Base-by-base conservation (phyloP, 1,139 yeast species). In the Hemisphaericaspora xylanilytica region DNA sequence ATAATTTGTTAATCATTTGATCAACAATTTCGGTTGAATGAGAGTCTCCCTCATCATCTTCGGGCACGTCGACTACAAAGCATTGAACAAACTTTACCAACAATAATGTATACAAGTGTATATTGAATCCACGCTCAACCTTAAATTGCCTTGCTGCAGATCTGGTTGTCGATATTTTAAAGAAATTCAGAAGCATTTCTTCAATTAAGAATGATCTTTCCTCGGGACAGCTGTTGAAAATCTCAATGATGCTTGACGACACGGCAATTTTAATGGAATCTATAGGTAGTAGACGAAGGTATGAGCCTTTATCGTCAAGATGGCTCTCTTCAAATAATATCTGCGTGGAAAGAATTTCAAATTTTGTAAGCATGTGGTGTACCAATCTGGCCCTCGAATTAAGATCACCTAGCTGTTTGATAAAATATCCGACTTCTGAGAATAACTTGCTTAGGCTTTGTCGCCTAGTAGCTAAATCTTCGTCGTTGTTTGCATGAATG, bases 191-290 rank as follows among this genome's bases (percentile, higher is more conserved):
- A n/a, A 83, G 50, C 3, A 84, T 53, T 52, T 86, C 92, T 36
- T 74, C 75, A 10, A 85, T 49, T 7, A 86, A 66, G 51, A 81
- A 82, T 1, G 61, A 60, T 39, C 85, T 64, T 50, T 85, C 94
- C 31, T 69, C 72, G 0, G 66, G 59, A 29, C 70, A 60, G 9
- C 51, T 52, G 18, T 65, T 58, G 53, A 79, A 83, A 7, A 83
- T 66, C 8, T 40, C 41, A 6, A 43, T 31, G 10, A 48, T 26
- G 12, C 39, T 40, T 48, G 33, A 33, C 8, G 39, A 39, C 3
- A 41, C 42, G 9, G 44, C 32, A 20, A 30, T 9, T 20, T 32
- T 44, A 13, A 46, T 34, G 8, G 36, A 17, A 33, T 41, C 46
- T 6, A 41, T 28, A 8, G 46, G 41, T 11, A 39, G 6, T 7